phyloP scores from a whole-genome alignment of 1,284 basidiomycete species.

The Microstroma glucosiphilum region DNA sequence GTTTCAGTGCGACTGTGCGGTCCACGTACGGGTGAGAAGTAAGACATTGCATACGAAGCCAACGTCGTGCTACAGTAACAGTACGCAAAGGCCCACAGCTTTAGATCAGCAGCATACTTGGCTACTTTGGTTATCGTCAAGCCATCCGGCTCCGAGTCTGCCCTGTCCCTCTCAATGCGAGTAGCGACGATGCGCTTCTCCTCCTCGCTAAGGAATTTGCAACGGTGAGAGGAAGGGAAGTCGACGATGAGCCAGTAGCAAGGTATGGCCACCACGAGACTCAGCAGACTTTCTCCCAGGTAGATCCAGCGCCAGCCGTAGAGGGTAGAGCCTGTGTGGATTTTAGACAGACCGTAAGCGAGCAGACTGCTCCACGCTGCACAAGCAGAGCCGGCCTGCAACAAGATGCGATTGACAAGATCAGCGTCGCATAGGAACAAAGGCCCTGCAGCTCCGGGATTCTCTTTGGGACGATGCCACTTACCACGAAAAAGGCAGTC shows the following conservation, averaged over 20 bases:
- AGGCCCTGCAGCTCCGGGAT: too few relatives aligned
- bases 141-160: conserved; percentile 52
- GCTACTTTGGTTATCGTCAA: conserved; percentile 49
- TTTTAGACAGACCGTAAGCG: conserved; percentile 47
- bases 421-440: too few relatives aligned
- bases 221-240: conserved; percentile 53
- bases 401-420: conserved; percentile 47
- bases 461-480: too few relatives aligned
- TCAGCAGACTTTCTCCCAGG: conserved; percentile 28
- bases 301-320: conserved; percentile 48
- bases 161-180: conserved; percentile 52
- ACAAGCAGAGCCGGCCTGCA: conserved; percentile 36
- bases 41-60: conserved; percentile 32
- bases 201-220: conserved; percentile 52
- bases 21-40: conserved; percentile 43
- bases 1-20: not conserved
- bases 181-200: conserved; percentile 51
- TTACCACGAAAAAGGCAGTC: conserved; percentile 52
- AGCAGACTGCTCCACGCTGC: conserved; percentile 11
- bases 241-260: conserved; percentile 45
- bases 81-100: conserved; percentile 54
- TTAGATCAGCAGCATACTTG: conserved; percentile 50
- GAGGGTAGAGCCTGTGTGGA: conserved; percentile 20
- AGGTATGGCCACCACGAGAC: conserved; percentile 26
- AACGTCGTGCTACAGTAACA: conserved; percentile 48